Percentiles rank a stretch among this genome's conserved stretches.
These are phyloP conservation scores for Mariannaea elegans DNA, from an alignment of 2,329 filamentous ascomycete genomes.

Conservation along the genomic window DNA sequence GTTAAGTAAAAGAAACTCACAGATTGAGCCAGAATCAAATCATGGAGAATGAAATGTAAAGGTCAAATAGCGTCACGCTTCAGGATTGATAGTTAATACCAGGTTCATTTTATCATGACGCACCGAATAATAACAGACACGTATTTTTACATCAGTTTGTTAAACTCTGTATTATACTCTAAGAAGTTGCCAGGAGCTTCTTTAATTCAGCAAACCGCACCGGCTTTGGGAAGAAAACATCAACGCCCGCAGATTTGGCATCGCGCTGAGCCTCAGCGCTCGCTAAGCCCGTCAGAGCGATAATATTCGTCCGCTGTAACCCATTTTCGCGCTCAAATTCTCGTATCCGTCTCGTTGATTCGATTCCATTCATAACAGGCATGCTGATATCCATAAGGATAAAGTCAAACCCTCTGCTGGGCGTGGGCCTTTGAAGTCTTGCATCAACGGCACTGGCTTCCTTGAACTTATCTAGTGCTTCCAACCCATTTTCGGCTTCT, in stretches of 20 bases:
- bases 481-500: slow-evolving; percentile 56
- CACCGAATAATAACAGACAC: too few species aligned
- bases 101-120: too few species aligned
- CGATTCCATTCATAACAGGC: slow-evolving; percentile 63
- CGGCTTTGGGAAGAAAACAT: slow-evolving; percentile 62
- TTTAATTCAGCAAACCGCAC: slow-evolving; percentile 55
- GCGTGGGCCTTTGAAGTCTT: background rate
- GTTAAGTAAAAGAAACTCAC: too few species aligned
- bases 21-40: too few species aligned
- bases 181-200: slow-evolving; percentile 39
- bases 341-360: slow-evolving; percentile 58
- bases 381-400: slow-evolving; percentile 62
- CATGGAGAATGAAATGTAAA: too few species aligned
- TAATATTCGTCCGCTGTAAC: slow-evolving; percentile 54
- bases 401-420: slow-evolving; percentile 42
- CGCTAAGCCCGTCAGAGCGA: slow-evolving; percentile 62
- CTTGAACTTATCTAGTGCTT: slow-evolving; percentile 56
- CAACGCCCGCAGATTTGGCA: slow-evolving; percentile 58
- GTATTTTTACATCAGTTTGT: too few species aligned
- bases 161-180: too few species aligned
- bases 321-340: slow-evolving; percentile 54
- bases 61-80: too few species aligned
- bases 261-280: slow-evolving; percentile 58
- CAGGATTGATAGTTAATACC: too few species aligned
- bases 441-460: slow-evolving; percentile 29